A percentile compares a stretch with the other conserved stretches of the same genome.
phyloP scores from a whole-genome alignment of 2,329 filamentous ascomycete species.

The Exophiala spinifera region DNA sequence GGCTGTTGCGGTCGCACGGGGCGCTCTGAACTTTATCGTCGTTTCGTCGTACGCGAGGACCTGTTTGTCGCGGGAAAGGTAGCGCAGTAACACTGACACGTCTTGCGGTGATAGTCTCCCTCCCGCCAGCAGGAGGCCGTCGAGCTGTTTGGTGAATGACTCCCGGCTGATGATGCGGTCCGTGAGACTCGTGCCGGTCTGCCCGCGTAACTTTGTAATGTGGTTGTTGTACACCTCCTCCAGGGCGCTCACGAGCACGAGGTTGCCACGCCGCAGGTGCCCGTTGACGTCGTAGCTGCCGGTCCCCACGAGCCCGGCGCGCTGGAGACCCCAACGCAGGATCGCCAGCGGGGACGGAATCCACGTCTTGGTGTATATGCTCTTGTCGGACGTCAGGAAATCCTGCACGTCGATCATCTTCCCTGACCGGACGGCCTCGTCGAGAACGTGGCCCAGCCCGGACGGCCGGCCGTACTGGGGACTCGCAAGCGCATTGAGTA shows the following conservation, averaged over 20 bases:
- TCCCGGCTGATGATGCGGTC: conserved; percentile 41
- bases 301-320: conserved; percentile 60
- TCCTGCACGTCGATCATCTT: conserved; percentile 68
- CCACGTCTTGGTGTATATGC: conserved; percentile 70
- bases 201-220: conserved; percentile 14
- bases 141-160: conserved; percentile 61
- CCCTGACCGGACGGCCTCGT: conserved; percentile 67
- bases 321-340: conserved; percentile 70
- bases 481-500: conserved; percentile 69
- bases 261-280: conserved; percentile 39
- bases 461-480: conserved; percentile 78
- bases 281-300: conserved; percentile 37
- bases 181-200: conserved; percentile 33
- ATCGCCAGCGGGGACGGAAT: conserved; percentile 67
- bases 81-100: conserved; percentile 66
- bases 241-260: conserved; percentile 55
- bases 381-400: conserved; percentile 64
- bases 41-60: conserved; percentile 48
- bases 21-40: conserved; percentile 69
- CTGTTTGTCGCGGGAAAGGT: conserved; percentile 65
- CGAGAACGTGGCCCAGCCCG: conserved; percentile 73
- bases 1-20: conserved; percentile 40
- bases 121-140: conserved; percentile 52
- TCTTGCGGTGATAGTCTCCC: conserved; percentile 52
- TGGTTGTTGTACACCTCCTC: conserved; percentile 40